Evolutionary conservation across 1,284 basidiomycete genomes (phyloP), one percentile per base, ranked within the genome.

Genomic region (Dichomitus squalens): DNA sequence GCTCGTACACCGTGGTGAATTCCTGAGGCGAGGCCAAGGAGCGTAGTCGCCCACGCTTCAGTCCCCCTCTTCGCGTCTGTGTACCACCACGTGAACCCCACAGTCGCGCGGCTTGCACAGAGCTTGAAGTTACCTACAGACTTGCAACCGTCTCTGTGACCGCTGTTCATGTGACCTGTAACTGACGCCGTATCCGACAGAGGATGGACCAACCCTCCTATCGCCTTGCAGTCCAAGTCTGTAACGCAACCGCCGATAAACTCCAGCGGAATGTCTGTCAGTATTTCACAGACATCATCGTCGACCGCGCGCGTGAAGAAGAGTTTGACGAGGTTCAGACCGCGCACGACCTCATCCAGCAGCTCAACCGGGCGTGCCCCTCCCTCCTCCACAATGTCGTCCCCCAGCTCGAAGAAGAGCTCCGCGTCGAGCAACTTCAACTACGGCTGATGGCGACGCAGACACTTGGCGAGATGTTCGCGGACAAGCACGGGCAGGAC

Each of bases 361-460:
- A 88, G 40, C 83, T 99, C 27, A 88, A 93, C 72, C 83, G 84
- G 27, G 82, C 90, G 20, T 94, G 89, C 67, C 95, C 96, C 0
- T 79, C 84, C 11, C 77, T 98, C 14, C 77, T 99, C 0, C 86
- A 93, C 66, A 95, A 90, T 70, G 93, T 98, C 46, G 88, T 99
- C 14, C 96, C 96, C 0, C 90, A 95, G 58, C 83, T 99, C 12
- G 96, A 97, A 72, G 92, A 95, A 66, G 95, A 98, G 70, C 79
- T 98, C 4, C 83, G 86, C 16, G 87, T 90, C 0, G 90, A 94
- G 59, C 86, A 94, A 41, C 73, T 86, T 0, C 80, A 84, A 40
- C 75, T 96, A 1, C 85, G 96, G 18, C 70, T 86, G 4, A 82
- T 95, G 58, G 93, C 92, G 3, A 95, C 93, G 0, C 84, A 90